phyloP scores from a whole-genome alignment of 2,329 filamentous ascomycete species.

The Fonsecaea erecta region DNA sequence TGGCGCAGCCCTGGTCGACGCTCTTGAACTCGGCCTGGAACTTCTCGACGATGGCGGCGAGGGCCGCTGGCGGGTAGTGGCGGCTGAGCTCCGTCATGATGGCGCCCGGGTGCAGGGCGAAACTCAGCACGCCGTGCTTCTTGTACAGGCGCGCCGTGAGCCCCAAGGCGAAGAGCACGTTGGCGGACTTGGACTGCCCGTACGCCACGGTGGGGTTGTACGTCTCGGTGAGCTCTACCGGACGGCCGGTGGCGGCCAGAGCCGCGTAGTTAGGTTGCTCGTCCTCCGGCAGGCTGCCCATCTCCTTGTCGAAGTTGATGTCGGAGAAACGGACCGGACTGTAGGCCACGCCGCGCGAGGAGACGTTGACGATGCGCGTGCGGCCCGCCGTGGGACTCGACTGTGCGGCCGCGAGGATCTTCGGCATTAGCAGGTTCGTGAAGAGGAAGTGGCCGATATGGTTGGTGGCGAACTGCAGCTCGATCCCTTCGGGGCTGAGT shows the following conservation, averaged over 20 bases:
- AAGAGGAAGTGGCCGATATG: slow-evolving; percentile 49
- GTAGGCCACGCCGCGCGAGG: slow-evolving; percentile 22
- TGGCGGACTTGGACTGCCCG: slow-evolving; percentile 55
- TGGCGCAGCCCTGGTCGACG: slow-evolving; percentile 8
- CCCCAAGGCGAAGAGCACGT: slow-evolving; percentile 50
- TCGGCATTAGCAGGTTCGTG: slow-evolving; percentile 47
- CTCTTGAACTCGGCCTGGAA: neutral
- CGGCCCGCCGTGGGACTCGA: slow-evolving; percentile 23
- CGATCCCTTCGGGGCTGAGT: slow-evolving; percentile 43
- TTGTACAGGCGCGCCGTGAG: slow-evolving; percentile 40
- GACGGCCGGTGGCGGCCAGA: neutral
- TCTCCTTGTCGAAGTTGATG: slow-evolving; percentile 41
- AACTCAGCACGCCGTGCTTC: slow-evolving; percentile 44
- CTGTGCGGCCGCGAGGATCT: slow-evolving; percentile 41
- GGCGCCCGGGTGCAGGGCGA: slow-evolving; percentile 49
- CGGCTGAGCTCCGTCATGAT: slow-evolving; percentile 22
- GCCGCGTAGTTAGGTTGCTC: slow-evolving; percentile 24
- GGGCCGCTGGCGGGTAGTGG: slow-evolving; percentile 37
- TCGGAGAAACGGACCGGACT: slow-evolving; percentile 41
- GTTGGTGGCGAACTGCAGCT: slow-evolving; percentile 48
- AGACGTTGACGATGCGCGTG: slow-evolving; percentile 41
- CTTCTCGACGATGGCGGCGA: slow-evolving; percentile 7
- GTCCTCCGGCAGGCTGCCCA: slow-evolving; percentile 28
- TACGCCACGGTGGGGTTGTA: slow-evolving; percentile 49
- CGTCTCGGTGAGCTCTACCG: slow-evolving; percentile 9